A percentile compares a stretch with the other conserved stretches of the same genome.
Evolutionary conservation across 768 basidiomycete species (phyloP).

Genomic region (Tricholoma terreum): DNA sequence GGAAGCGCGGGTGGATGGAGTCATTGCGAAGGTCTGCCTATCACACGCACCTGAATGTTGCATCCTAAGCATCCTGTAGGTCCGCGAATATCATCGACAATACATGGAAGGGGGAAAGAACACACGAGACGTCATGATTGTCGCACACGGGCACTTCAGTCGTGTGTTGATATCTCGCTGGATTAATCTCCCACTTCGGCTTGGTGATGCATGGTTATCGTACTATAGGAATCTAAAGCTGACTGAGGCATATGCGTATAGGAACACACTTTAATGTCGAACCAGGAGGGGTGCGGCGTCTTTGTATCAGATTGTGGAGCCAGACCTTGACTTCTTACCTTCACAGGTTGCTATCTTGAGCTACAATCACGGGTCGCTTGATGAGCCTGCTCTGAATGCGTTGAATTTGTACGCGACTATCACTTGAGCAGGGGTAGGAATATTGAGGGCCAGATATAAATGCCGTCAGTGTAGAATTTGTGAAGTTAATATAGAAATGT

Average conservation of each 20-base stretch:
- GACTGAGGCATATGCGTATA: conserved; percentile 23
- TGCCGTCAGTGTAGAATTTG: not conserved
- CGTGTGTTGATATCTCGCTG: conserved; percentile 79
- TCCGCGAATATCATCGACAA: conserved; percentile 67
- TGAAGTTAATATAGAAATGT: not conserved
- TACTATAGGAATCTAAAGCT: not conserved
- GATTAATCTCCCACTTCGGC: conserved; percentile 62
- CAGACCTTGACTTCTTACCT: not conserved
- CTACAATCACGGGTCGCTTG: conserved; percentile 79
- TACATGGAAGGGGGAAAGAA: conserved; percentile 67
- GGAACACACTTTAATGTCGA: conserved; percentile 84
- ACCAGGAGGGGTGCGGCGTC: conserved; percentile 64
- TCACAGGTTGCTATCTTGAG: conserved; percentile 71
- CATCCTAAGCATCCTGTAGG: conserved; percentile 34
- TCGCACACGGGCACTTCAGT: conserved; percentile 87
- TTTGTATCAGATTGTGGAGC: not conserved
- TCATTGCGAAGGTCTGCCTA: conserved; percentile 62
- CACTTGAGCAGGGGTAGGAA: not conserved
- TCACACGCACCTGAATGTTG: not conserved
- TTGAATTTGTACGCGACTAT: conserved; percentile 63
- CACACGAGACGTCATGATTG: conserved; percentile 78
- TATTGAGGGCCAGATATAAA: not conserved
- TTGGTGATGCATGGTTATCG: conserved; percentile 22
- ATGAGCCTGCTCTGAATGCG: conserved; percentile 74
- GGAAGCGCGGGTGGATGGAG: conserved; percentile 69